A percentile compares a stretch with the other conserved stretches of the same genome.
These are phyloP conservation scores for Fusarium citri DNA, from an alignment of 2,329 filamentous ascomycete species.

Conservation along the genomic window DNA sequence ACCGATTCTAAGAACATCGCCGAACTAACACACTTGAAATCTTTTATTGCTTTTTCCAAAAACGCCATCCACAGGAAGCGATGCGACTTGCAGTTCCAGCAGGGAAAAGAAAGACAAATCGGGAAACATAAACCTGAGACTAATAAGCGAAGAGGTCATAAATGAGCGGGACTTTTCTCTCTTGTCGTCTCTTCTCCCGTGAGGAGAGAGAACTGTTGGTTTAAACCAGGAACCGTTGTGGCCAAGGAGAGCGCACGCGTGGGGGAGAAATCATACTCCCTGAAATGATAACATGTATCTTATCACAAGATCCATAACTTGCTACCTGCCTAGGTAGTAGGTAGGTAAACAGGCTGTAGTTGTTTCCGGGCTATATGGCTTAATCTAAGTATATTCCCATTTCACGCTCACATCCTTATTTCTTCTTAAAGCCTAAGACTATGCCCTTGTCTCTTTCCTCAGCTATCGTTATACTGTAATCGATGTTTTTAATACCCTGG, in stretches of 20 bases:
- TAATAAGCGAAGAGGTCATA: constrained; percentile 2
- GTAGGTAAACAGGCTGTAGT: neutral
- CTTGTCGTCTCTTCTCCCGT: constrained; percentile 35
- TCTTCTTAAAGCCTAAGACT: neutral
- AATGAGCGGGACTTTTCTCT: constrained; percentile 21
- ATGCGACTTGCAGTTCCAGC: constrained; percentile 32
- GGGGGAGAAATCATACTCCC: neutral
- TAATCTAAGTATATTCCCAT: neutral
- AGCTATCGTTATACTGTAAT: neutral
- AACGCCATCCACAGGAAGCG: constrained; percentile 28
- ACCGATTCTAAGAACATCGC: constrained; percentile 27
- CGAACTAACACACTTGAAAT: constrained; percentile 15
- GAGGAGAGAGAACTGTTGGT: constrained; percentile 29
- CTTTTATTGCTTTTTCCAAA: constrained; percentile 40
- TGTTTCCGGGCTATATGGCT: neutral
- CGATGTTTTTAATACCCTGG: neutral
- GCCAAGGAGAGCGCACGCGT: neutral
- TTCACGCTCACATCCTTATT: neutral
- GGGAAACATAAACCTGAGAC: constrained; percentile 22
- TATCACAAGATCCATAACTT: neutral
- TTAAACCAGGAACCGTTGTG: neutral
- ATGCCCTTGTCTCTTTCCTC: constrained; percentile 11
- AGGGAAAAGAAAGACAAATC: constrained; percentile 24
- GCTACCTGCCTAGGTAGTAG: neutral
- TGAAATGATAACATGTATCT: neutral